A percentile compares a stretch with the other conserved stretches of the same genome.
Conservation (phyloP, 495 filamentous ascomycete species). For the Sordaria brevicollis region DNA sequence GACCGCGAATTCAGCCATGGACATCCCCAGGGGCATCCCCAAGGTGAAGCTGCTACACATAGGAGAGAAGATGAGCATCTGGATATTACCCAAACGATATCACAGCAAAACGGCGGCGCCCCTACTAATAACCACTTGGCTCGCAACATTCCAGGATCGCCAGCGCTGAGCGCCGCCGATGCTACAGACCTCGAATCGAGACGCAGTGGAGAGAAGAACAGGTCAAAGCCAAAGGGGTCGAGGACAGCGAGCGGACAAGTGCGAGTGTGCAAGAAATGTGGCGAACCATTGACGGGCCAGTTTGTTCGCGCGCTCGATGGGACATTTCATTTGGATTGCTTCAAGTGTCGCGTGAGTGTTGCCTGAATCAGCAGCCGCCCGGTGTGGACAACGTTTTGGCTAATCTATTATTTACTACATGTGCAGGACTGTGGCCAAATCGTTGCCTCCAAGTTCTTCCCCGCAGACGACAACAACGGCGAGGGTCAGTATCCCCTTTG, state of each 20-base stretch:
- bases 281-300: conserved; percentile 76
- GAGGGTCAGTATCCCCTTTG: conserved; percentile 88
- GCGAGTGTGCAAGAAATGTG: conserved; percentile 80
- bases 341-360: conserved; percentile 90
- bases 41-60: conserved; percentile 11
- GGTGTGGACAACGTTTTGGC: conserved; percentile 1
- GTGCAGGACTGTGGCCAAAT: conserved; percentile 87
- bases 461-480: conserved; percentile 79
- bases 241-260: conserved; percentile 42
- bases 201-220: conserved; percentile 37
- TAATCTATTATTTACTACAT: conserved; percentile 11
- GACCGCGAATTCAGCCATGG: conserved; percentile 13
- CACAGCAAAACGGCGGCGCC: conserved; percentile 27
- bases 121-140: conserved; percentile 17
- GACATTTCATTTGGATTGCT: conserved; percentile 96
- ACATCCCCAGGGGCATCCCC: conserved; percentile 4
- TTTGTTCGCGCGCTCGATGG: conserved; percentile 89
- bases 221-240: conserved; percentile 32
- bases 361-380: neutral
- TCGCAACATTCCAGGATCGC: conserved; percentile 26
- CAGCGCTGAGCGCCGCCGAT: conserved; percentile 29
- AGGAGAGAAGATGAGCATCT: conserved; percentile 26
- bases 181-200: conserved; percentile 23
- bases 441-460: conserved; percentile 98
- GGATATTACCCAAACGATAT: conserved; percentile 25